A percentile compares a stretch with the other conserved stretches of the same genome.
These are phyloP conservation scores for Stramenopiles sp. DNA, from an alignment of 352 stramenopile genomes.

Conservation along the genomic window DNA sequence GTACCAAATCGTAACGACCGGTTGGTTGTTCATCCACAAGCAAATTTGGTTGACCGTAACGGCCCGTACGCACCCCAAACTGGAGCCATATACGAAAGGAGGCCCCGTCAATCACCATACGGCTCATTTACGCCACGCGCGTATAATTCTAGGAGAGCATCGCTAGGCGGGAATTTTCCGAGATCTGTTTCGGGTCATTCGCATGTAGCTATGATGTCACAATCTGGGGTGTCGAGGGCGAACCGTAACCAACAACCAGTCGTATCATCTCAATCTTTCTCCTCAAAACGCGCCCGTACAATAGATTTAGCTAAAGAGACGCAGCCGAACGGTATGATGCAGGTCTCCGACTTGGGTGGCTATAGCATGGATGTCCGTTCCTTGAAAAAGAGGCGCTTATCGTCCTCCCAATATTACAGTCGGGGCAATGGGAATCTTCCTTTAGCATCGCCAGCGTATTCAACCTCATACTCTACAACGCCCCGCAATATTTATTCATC, in stretches of 20 bases:
- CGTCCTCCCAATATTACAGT: not conserved
- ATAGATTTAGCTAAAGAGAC: not conserved
- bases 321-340: not conserved
- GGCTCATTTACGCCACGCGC: not conserved
- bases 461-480: not conserved
- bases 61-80: not conserved
- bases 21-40: not conserved
- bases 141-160: not conserved
- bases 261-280: not conserved
- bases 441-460: not conserved
- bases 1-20: not conserved
- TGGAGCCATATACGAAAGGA: not conserved
- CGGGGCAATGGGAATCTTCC: not conserved
- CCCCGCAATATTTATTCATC: conserved; percentile 3
- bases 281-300: not conserved
- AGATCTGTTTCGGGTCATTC: not conserved
- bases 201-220: no score
- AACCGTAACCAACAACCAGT: not conserved
- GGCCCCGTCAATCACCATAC: not conserved
- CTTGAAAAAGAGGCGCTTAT: not conserved
- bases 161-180: not conserved
- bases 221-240: no score
- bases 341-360: not conserved
- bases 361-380: not conserved
- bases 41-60: not conserved